phyloP scores from a whole-genome alignment of 768 basidiomycete species.

The Hygrophoropsis aurantiaca region DNA sequence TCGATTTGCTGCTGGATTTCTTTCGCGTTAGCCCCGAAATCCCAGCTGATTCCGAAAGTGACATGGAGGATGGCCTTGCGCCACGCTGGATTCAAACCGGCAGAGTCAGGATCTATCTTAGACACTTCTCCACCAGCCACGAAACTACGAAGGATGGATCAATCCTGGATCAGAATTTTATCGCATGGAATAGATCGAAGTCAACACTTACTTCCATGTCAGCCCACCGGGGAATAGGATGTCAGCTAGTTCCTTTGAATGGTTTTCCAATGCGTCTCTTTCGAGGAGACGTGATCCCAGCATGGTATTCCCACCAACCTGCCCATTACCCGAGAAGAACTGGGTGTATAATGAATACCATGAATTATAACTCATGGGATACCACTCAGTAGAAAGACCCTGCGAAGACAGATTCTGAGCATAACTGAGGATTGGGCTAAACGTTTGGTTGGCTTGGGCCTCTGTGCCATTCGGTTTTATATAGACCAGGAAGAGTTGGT shows the following conservation, averaged over 20 bases:
- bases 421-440: slow-evolving; percentile 30
- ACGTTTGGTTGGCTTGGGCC: slow-evolving; percentile 30
- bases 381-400: slow-evolving; percentile 4
- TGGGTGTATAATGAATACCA: slow-evolving; percentile 22
- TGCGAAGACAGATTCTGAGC: slow-evolving; percentile 22
- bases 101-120: slow-evolving; percentile 33
- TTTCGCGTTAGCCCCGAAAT: slow-evolving; percentile 11
- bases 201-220: slow-evolving; percentile 9
- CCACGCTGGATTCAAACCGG: slow-evolving; percentile 51
- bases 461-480: slow-evolving; percentile 32
- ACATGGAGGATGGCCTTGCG: slow-evolving; percentile 38
- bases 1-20: slow-evolving; percentile 17
- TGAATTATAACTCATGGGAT: slow-evolving; percentile 16
- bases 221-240: slow-evolving; percentile 7
- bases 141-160: slow-evolving; percentile 25
- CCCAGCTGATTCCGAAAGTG: slow-evolving; percentile 17
- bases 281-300: slow-evolving; percentile 31
- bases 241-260: slow-evolving; percentile 23
- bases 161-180: background rate
- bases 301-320: slow-evolving; percentile 27
- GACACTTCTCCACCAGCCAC: slow-evolving; percentile 47
- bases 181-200: background rate
- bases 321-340: slow-evolving; percentile 7
- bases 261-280: slow-evolving; percentile 14
- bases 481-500: slow-evolving; percentile 13